Evolutionary conservation across 352 stramenopile genomes (phyloP).

Genomic region (Phytophthora nicotianae): DNA sequence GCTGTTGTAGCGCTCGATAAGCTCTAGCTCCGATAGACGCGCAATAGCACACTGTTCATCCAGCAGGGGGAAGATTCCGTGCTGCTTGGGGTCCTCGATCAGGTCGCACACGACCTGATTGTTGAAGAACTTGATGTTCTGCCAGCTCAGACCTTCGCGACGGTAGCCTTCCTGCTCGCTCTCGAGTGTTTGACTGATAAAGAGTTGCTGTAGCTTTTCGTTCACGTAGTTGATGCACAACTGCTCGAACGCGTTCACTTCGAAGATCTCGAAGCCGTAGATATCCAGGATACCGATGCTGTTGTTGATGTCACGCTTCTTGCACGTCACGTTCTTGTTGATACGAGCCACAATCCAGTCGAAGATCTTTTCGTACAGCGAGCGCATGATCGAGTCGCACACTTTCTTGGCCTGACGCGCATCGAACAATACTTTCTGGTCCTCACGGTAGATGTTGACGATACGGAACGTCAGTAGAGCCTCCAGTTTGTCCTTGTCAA

Average conservation of each 20-base stretch:
- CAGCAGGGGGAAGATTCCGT: constrained; percentile 82
- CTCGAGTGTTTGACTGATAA: constrained; percentile 85
- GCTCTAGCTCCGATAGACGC: constrained; percentile 67
- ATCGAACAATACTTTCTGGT: constrained; percentile 81
- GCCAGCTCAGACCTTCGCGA: constrained; percentile 75
- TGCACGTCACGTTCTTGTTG: constrained; percentile 84
- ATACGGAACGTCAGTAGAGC: constrained; percentile 78
- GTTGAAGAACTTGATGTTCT: constrained; percentile 85
- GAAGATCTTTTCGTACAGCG: constrained; percentile 91
- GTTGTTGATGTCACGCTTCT: constrained; percentile 64
- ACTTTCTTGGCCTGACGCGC: constrained; percentile 82
- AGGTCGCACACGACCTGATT: constrained; percentile 90
- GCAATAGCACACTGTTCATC: constrained; percentile 84
- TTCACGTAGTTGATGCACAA: constrained; percentile 93
- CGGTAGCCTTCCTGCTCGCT: constrained; percentile 83
- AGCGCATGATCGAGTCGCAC: constrained; percentile 84
- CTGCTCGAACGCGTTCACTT: constrained; percentile 91
- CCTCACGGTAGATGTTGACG: constrained; percentile 80
- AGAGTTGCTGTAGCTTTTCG: constrained; percentile 88
- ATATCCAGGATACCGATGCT: constrained; percentile 91
- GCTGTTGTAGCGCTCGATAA: constrained; percentile 81
- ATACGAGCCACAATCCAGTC: constrained; percentile 88
- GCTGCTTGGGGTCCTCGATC: constrained; percentile 85
- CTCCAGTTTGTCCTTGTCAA: constrained; percentile 68
- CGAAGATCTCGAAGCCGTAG: constrained; percentile 92